phyloP scores from a whole-genome alignment of 1,139 yeast species.

The Diutina neorugosa region DNA sequence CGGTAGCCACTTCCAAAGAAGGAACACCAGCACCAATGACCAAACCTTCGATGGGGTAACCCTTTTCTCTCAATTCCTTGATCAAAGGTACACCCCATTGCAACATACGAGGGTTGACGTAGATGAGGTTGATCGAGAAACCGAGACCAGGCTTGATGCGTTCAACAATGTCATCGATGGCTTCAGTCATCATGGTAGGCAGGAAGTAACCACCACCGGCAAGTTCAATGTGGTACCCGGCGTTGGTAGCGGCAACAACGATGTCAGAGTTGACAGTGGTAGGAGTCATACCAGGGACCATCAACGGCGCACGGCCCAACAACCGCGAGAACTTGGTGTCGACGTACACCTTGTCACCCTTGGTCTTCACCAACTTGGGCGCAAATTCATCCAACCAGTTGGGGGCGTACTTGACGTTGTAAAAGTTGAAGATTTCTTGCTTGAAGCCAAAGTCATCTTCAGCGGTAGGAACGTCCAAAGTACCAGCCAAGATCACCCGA shows the following conservation, averaged over 20 bases:
- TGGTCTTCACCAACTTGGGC: constrained; percentile 72
- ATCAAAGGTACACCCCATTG: constrained; percentile 98
- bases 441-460: constrained; percentile 89
- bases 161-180: constrained; percentile 58
- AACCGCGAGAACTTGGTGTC: constrained; percentile 90
- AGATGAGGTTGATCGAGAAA: constrained; percentile 81
- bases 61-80: constrained; percentile 75
- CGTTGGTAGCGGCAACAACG: constrained; percentile 84
- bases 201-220: constrained; percentile 98
- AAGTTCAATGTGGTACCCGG: constrained; percentile 94
- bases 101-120: constrained; percentile 93
- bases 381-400: constrained; percentile 86
- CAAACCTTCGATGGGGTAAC: constrained; percentile 91
- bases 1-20: constrained; percentile 91
- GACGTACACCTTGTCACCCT: constrained; percentile 63
- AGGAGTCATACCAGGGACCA: constrained; percentile 99
- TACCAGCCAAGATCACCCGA: constrained; percentile 87
- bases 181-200: constrained; percentile 57
- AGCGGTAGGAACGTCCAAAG: constrained; percentile 48
- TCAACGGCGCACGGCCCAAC: constrained; percentile 88
- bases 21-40: constrained; percentile 99
- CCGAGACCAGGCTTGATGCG: constrained; percentile 76
- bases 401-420: constrained; percentile 68
- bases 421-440: constrained; percentile 80
- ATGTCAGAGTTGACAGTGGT: constrained; percentile 91